These are phyloP conservation scores for Populus hybrid DNA, from an alignment of 441 rosid genomes.

Conservation along the genomic window DNA sequence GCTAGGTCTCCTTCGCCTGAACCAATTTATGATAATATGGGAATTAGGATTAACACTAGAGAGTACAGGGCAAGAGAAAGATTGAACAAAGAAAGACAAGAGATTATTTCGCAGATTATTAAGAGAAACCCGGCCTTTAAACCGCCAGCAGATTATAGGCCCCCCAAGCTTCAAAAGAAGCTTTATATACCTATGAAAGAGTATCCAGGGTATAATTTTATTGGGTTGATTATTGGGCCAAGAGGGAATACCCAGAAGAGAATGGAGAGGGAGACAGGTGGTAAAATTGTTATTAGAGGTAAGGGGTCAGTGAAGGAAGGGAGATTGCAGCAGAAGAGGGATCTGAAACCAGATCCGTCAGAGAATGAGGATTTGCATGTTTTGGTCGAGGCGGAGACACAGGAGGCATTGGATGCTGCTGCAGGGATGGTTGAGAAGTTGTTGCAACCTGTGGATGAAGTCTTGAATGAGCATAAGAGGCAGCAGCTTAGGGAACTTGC, in stretches of 20 bases:
- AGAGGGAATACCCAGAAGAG: constrained; percentile 97
- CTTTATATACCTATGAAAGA: constrained; percentile 91
- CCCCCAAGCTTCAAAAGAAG: constrained; percentile 93
- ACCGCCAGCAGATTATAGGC: constrained; percentile 95
- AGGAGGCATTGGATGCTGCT: constrained; percentile 85
- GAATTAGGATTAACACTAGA: constrained; percentile 80
- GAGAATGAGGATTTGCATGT: constrained; percentile 98
- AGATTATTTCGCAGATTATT: constrained; percentile 83
- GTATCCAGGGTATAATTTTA: constrained; percentile 85
- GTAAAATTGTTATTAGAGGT: constrained; percentile 88
- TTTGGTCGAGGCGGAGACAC: constrained; percentile 90
- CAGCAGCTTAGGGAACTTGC: constrained; percentile 97
- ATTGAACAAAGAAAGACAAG: constrained; percentile 81
- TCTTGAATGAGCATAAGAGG: constrained; percentile 94
- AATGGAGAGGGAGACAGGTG: constrained; percentile 95
- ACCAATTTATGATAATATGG: constrained; percentile 88
- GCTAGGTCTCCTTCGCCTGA: constrained; percentile 95
- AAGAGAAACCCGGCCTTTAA: constrained; percentile 88
- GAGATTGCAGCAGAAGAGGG: constrained; percentile 87
- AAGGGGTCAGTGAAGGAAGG: constrained; percentile 96
- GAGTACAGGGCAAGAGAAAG: constrained; percentile 85
- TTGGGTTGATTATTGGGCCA: constrained; percentile 89
- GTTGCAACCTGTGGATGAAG: constrained; percentile 97
- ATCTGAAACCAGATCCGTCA: constrained; percentile 78
- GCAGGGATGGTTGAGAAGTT: constrained; percentile 97